These are phyloP conservation scores for Magnaporthiopsis rhizophila DNA, from an alignment of 2,329 filamentous ascomycete species.

Conservation along the genomic window DNA sequence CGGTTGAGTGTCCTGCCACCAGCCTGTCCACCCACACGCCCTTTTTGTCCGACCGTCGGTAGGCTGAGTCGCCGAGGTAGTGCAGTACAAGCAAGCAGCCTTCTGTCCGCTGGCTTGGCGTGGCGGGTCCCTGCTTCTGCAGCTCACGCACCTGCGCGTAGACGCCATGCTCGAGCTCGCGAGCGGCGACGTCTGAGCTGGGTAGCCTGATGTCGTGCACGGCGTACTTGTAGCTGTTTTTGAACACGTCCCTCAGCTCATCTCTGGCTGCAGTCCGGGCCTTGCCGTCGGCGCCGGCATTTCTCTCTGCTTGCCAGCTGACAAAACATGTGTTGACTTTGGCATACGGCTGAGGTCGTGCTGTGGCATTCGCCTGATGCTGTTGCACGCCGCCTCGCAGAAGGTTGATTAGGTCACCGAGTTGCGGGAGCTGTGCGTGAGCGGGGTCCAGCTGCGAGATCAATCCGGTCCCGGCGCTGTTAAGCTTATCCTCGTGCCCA, in stretches of 20 bases:
- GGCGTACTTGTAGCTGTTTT: constrained; percentile 2
- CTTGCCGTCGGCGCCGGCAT: not conserved
- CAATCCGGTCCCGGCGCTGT: not conserved
- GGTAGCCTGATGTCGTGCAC: constrained; percentile 5
- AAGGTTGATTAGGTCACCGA: constrained; percentile 4
- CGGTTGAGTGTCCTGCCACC: not conserved
- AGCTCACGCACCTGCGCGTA: constrained; percentile 5
- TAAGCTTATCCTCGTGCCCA: not conserved
- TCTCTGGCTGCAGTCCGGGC: not conserved
- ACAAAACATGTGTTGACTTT: constrained; percentile 4
- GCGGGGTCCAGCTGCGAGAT: constrained; percentile 4
- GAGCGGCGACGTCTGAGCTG: constrained; percentile 2
- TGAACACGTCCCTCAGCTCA: not conserved
- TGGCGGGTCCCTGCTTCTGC: not conserved
- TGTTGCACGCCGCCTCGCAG: not conserved
- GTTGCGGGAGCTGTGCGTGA: not conserved
- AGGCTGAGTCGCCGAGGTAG: constrained; percentile 4
- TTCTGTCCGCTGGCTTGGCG: not conserved
- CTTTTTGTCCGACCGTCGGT: constrained; percentile 2
- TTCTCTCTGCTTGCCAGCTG: not conserved
- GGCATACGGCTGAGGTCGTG: constrained; percentile 3
- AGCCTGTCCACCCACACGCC: constrained; percentile 5
- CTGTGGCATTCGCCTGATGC: not conserved
- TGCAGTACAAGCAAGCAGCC: constrained; percentile 2
- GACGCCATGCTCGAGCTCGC: constrained; percentile 1